A percentile compares a stretch with the other conserved stretches of the same genome.
Evolutionary conservation across 257 asterid genomes (phyloP).

Genomic region (Scutellaria minor): DNA sequence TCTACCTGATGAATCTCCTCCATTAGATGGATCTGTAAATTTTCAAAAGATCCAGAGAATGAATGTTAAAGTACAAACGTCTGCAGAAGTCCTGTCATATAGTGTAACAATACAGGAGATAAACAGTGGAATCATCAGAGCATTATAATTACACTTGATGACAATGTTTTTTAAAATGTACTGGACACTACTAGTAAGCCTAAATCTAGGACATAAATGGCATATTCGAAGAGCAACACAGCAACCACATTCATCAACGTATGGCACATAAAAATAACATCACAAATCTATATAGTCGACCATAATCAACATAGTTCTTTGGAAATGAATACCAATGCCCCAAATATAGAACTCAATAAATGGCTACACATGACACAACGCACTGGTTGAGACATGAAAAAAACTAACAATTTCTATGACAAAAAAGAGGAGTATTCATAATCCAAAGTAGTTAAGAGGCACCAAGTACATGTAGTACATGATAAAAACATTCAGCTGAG

Average conservation of each 20-base stretch:
- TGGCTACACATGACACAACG: not conserved
- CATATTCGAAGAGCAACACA: constrained; percentile 23
- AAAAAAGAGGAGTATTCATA: not conserved
- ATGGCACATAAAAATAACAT: constrained; percentile 20
- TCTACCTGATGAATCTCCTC: constrained; percentile 39
- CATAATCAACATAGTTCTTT: constrained; percentile 15
- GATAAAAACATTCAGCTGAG: constrained; percentile 14
- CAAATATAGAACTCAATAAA: constrained; percentile 14
- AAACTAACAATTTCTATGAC: not conserved
- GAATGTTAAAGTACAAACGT: constrained; percentile 23
- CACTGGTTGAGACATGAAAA: constrained; percentile 16
- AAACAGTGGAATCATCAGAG: constrained; percentile 21
- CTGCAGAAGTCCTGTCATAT: not conserved
- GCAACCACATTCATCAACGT: constrained; percentile 25
- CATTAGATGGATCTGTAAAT: constrained; percentile 54
- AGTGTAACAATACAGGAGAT: constrained; percentile 2
- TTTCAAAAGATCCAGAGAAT: constrained; percentile 24
- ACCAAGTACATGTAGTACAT: constrained; percentile 24
- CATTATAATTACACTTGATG: constrained; percentile 2
- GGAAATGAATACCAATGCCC: constrained; percentile 24
- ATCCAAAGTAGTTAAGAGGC: constrained; percentile 26
- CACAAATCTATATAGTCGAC: constrained; percentile 16
- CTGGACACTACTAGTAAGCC: constrained; percentile 15
- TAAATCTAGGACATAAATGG: constrained; percentile 20
- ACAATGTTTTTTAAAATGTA: constrained; percentile 15